Percentiles rank a stretch among this genome's conserved stretches.
Evolutionary conservation across 495 filamentous ascomycete genomes (phyloP).

Genomic region (Aspergillus incahuasiensis): DNA sequence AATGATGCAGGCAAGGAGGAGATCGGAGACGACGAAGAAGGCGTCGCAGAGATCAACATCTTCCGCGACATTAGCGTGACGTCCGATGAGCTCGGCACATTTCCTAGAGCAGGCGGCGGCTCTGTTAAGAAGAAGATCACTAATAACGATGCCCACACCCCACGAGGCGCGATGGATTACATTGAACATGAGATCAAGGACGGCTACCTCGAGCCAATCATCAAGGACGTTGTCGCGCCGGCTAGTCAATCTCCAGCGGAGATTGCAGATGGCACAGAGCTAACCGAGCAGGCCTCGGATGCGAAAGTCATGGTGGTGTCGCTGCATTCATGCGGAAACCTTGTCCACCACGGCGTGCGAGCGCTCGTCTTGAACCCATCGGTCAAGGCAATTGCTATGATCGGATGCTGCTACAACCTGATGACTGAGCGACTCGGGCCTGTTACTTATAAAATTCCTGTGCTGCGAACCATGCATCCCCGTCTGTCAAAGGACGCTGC

Average conservation of each 20-base stretch:
- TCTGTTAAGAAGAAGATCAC: constrained; percentile 10
- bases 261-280: constrained; percentile 9
- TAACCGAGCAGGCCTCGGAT: constrained; percentile 15
- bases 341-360: constrained; percentile 89
- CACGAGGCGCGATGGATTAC: constrained; percentile 46
- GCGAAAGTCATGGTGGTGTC: constrained; percentile 78
- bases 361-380: constrained; percentile 77
- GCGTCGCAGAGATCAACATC: constrained; percentile 30
- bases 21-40: constrained; percentile 26
- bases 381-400: constrained; percentile 83
- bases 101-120: constrained; percentile 20
- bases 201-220: constrained; percentile 74
- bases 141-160: background rate
- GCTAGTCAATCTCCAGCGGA: constrained; percentile 7
- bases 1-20: background rate
- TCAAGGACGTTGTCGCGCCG: constrained; percentile 57
- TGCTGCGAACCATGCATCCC: constrained; percentile 53
- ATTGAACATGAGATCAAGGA: constrained; percentile 53
- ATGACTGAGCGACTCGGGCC: constrained; percentile 84
- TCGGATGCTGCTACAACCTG: constrained; percentile 97
- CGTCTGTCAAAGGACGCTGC: constrained; percentile 54
- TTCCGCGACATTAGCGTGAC: constrained; percentile 36
- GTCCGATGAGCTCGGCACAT: constrained; percentile 27
- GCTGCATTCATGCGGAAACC: constrained; percentile 93
- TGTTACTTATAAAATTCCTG: constrained; percentile 76